Base-by-base conservation (phyloP, 176 grass and related monocot species). In the Aegilops longissima region DNA sequence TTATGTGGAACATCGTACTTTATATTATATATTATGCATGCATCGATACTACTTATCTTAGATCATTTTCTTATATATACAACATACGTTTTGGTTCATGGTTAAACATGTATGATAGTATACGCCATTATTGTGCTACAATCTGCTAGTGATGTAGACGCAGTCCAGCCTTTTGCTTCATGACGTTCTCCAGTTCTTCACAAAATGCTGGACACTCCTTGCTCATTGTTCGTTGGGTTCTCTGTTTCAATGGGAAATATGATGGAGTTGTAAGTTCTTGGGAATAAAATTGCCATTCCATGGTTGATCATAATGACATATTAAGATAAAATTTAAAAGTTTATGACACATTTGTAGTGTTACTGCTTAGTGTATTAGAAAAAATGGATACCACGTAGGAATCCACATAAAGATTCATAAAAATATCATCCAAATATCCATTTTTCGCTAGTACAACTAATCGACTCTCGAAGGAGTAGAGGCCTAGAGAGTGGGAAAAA, bases 121-220 rank as follows among this genome's bases (percentile, higher is more conserved):
- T 34, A 29, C 20, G 35, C n/a, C 25, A 73, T 72, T 73, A 73
- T 34, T 78, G 71, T 56, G 9, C 12, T 80, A 72, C 31, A 33
- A 7, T 61, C 21, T 31, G 45, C 39, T 20, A 12, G 12, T 51
- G 4, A 4, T 66, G 10, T 16, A 47, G 54, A 10, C 82, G 38
- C 10, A 27, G 2, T 23, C 20, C 34, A 8, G 84, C 84, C 61
- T 66, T 90, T 58, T 83, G 83, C 74, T 49, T 66, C 74, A 90
- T 16, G 42, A 66, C 14, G n/a, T 52, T 83, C 73, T 87, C 89
- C 58, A 90, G 5, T 44, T 73, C 36, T 11, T 80, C 80, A 40
- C 89, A 90, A 30, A 87, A 90, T 45, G 11, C 23, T 12, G 89
- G 80, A 20, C 80, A 87, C 40, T 66, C 65, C 74, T 70, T 64